phyloP scores from a whole-genome alignment of 306 rosid genomes.

The Dalbergia oliveri region DNA sequence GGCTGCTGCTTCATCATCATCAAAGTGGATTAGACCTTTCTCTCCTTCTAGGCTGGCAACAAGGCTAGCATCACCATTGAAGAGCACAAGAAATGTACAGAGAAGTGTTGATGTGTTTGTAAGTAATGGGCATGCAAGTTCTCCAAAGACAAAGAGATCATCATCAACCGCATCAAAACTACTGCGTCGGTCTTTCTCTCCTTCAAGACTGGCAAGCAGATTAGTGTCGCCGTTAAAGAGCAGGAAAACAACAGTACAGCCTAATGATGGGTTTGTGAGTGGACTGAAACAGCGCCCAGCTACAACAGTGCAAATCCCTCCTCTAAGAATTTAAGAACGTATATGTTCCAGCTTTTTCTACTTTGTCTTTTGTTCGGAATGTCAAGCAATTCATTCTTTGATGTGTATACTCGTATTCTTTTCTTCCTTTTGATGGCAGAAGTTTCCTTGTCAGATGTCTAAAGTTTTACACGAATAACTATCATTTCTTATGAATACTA shows the following conservation, averaged over 20 bases:
- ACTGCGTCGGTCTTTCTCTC: slow-evolving; percentile 72
- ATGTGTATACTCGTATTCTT: slow-evolving; percentile 54
- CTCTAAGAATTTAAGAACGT: slow-evolving; percentile 50
- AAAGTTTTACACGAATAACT: neutral
- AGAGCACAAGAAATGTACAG: slow-evolving; percentile 59
- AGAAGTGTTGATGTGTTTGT: slow-evolving; percentile 49
- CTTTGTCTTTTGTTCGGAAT: neutral
- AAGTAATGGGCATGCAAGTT: slow-evolving; percentile 48
- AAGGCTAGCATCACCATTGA: slow-evolving; percentile 80
- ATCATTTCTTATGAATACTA: no score
- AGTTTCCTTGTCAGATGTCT: neutral
- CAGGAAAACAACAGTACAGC: slow-evolving; percentile 49
- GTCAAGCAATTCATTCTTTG: slow-evolving; percentile 46
- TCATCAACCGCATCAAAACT: slow-evolving; percentile 3
- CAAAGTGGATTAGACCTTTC: slow-evolving; percentile 59
- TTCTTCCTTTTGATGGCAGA: neutral
- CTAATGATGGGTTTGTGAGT: slow-evolving; percentile 54
- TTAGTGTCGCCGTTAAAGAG: slow-evolving; percentile 74
- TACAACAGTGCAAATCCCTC: slow-evolving; percentile 41
- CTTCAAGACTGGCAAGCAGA: slow-evolving; percentile 74
- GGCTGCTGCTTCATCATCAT: neutral
- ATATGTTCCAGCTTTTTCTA: neutral
- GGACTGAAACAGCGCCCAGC: slow-evolving; percentile 61
- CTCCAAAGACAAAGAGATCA: slow-evolving; percentile 68
- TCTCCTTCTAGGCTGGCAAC: slow-evolving; percentile 83